Base-by-base conservation (phyloP, 331 rosid genomes). In the Pyracantha coccinea region DNA sequence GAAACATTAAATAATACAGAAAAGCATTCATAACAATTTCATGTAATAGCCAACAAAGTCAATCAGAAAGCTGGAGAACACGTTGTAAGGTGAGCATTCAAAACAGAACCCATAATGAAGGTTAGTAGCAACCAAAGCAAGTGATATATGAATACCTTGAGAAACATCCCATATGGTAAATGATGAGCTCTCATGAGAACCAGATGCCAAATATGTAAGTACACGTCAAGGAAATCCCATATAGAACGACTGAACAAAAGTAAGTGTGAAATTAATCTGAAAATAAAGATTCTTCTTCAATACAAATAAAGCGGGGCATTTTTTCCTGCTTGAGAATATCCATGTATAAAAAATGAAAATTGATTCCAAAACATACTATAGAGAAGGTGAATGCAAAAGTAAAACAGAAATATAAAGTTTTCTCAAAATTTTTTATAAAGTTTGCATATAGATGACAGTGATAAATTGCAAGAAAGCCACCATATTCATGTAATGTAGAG, bases 81-180 rank as follows among this genome's bases (percentile, higher is more conserved):
- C 1, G 4, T 9, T 38, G 45, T 27, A 38, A 38, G 14, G 44
- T 38, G 44, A 38, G 45, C 45, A 38, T 38, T 0, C 45, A 38
- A 38, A 38, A 38, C 13, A 38, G 4, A 38, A 38, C 33, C 6
- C 16, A 55, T 11, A 13, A 27, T 27, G 32, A 32, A 33, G 0
- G 13, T 3, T 14, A 71, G 16, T 33, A 32, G n/a, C 61, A 69
- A 69, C 6, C 12, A 12, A 54, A 69, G 35, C 41, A 2, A 6
- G 53, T 55, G 23, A 24, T 31, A 32, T 20, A 71, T 8, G 25
- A 33, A 25, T 87, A 94, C 98, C 98, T 90, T 88, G 95, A 80
- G 98, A 89, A 80, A 88, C 94, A 82, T 94, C 97, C 98, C 97
- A 94, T 75, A 94, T 85, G 57, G 95, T 85, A 82, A 91, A 94